Base-by-base conservation (phyloP, 2,329 filamentous ascomycete genomes). In the Chaetothyriales sp. region DNA sequence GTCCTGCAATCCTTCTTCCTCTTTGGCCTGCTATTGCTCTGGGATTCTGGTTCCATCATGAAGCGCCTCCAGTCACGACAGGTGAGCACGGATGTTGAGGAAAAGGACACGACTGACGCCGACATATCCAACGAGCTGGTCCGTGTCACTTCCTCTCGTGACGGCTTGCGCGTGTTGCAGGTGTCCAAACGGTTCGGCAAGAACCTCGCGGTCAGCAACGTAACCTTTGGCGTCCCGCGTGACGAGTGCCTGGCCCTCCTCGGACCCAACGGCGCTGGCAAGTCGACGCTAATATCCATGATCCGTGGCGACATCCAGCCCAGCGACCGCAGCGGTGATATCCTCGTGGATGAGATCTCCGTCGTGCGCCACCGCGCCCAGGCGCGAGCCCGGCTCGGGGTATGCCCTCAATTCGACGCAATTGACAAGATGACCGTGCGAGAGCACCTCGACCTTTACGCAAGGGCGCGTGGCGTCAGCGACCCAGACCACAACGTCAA, bases 261-360 rank as follows among this genome's bases (percentile, higher is more conserved):
- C 1, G 89, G 89, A 0, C 88, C 89, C 15, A 95, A 95, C 62
- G 88, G 89, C 20, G 90, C 89, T 1, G 89, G 89, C 51, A 95
- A 95, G 61, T 87, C 83, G 0, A 94, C 88, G 0, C 93, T 84
- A 0, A 94, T 95, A 59, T 86, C 83, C 1, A 72, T 95, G 44
- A 87, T 96, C 57, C 79, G 89, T 55, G 90, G 90, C n/a, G 89
- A 95, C 61, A 76, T 90, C 25, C 79, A 80, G 48, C 87, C 88
- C 0, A 80, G 77, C 18, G 72, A 69, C 50, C 77, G 79, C 49
- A 77, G 78, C n/a, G 86, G 87, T 28, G 84, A 93, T 51, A 79
- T 95, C 3, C 76, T 87, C 43, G 83, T 95, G 39, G 85, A 94
- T 61, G 75, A 83, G 55, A 76, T 80, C 5, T 87, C 84, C 5